These are phyloP conservation scores for Heteromeles arbutifolia DNA, from an alignment of 306 rosid species.

Conservation along the genomic window DNA sequence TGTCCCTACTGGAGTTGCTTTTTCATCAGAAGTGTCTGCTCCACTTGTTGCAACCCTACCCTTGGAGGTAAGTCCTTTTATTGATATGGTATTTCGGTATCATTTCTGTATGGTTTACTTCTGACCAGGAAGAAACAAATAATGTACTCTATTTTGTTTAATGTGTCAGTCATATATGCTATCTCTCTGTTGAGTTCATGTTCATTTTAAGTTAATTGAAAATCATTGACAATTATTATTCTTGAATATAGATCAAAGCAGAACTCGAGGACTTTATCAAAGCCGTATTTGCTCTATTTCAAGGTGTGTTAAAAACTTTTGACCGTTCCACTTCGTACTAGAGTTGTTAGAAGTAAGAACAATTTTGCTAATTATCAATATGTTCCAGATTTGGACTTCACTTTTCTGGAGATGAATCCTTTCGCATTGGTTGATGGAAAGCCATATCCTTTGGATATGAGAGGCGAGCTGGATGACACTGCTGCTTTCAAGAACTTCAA, in stretches of 20 bases:
- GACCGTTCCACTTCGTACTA: not conserved
- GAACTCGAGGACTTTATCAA: slow-evolving; percentile 80
- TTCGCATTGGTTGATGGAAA: slow-evolving; percentile 79
- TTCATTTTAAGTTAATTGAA: slow-evolving; percentile 5
- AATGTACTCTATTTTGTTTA: not conserved
- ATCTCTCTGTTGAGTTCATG: not conserved
- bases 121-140: not conserved
- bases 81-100: not conserved
- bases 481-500: slow-evolving; percentile 97
- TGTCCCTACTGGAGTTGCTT: slow-evolving; percentile 67
- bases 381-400: slow-evolving; percentile 83
- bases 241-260: slow-evolving; percentile 51
- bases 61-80: slow-evolving; percentile 56
- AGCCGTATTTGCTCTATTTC: slow-evolving; percentile 63
- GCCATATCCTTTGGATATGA: slow-evolving; percentile 99
- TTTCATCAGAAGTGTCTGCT: slow-evolving; percentile 68
- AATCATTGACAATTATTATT: slow-evolving; percentile 6
- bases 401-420: slow-evolving; percentile 97
- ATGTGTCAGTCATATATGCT: not conserved
- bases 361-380: not conserved
- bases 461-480: slow-evolving; percentile 97
- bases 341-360: not conserved
- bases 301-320: slow-evolving; percentile 46
- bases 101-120: not conserved
- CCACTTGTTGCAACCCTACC: slow-evolving; percentile 95